These are phyloP conservation scores for Monosporozyma yasuniensis DNA, from an alignment of 805 yeast genomes.

Conservation along the genomic window DNA sequence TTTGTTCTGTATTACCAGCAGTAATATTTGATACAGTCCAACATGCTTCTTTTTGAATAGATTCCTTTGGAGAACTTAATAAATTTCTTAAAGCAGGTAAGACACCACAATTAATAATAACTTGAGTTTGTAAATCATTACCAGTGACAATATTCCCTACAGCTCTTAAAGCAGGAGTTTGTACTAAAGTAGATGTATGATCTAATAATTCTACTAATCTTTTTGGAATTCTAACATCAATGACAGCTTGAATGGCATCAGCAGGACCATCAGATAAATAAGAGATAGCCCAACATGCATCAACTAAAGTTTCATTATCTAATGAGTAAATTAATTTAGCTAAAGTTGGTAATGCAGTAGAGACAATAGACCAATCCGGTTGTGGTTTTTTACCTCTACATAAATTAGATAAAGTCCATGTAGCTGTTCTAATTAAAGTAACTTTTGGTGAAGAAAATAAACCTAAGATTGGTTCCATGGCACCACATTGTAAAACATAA, in stretches of 20 bases:
- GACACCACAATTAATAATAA: constrained; percentile 87
- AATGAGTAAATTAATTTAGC: constrained; percentile 83
- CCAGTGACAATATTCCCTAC: constrained; percentile 98
- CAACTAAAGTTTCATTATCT: constrained; percentile 89
- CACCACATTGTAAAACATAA: constrained; percentile 72
- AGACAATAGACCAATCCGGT: constrained; percentile 88
- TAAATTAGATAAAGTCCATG: constrained; percentile 94
- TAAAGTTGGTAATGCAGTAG: constrained; percentile 80
- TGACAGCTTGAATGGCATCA: constrained; percentile 91
- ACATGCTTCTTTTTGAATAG: constrained; percentile 93
- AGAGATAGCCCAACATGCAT: constrained; percentile 98
- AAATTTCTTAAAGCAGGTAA: constrained; percentile 75
- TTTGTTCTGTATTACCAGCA: constrained; percentile 92
- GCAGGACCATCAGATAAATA: constrained; percentile 88
- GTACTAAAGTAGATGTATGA: constrained; percentile 77
- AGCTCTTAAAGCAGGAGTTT: constrained; percentile 95
- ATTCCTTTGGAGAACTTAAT: constrained; percentile 77
- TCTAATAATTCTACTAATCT: constrained; percentile 85
- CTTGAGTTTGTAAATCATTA: constrained; percentile 90
- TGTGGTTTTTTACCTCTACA: constrained; percentile 96
- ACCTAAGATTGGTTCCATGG: constrained; percentile 79
- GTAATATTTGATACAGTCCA: constrained; percentile 98
- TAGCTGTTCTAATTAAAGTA: constrained; percentile 89
- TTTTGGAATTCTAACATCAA: constrained; percentile 91
- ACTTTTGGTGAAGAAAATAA: constrained; percentile 75